phyloP scores from a whole-genome alignment of 75 land plant species.

The Chamaecyparis obtusa region DNA sequence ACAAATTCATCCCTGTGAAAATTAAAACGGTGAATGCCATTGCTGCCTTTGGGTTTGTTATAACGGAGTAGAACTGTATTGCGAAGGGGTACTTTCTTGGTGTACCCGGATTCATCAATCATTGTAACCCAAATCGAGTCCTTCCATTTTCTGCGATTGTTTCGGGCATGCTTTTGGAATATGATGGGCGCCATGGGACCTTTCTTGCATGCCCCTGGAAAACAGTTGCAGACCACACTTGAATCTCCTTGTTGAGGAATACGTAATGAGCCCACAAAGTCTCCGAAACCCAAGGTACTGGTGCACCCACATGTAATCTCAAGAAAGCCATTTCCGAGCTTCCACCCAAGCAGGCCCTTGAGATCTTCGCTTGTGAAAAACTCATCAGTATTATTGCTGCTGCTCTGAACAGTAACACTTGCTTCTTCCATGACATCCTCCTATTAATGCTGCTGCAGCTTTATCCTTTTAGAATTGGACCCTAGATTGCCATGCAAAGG shows the following conservation, averaged over 20 bases:
- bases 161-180: constrained; percentile 10
- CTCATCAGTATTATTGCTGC: not conserved
- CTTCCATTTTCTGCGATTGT: not conserved
- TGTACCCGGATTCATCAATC: not conserved
- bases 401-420: too few relatives aligned
- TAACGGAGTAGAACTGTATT: not conserved
- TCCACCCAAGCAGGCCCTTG: constrained; percentile 45
- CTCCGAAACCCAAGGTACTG: constrained; percentile 57
- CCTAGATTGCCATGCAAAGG: too few relatives aligned
- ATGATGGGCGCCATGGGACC: not conserved
- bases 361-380: constrained; percentile 51
- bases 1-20: constrained; percentile 1
- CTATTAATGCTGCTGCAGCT: not conserved
- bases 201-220: constrained; percentile 53
- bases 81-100: not conserved
- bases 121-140: constrained; percentile 3
- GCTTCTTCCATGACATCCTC: not conserved
- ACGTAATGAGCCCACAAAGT: constrained; percentile 60
- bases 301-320: constrained; percentile 80
- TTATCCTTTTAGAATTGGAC: too few relatives aligned
- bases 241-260: constrained; percentile 50
- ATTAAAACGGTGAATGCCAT: not conserved
- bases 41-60: not conserved
- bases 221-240: constrained; percentile 55
- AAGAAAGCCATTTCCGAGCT: constrained; percentile 33